These are phyloP conservation scores for Lactarius sanguifluus DNA, from an alignment of 768 basidiomycete species.

Conservation along the genomic window DNA sequence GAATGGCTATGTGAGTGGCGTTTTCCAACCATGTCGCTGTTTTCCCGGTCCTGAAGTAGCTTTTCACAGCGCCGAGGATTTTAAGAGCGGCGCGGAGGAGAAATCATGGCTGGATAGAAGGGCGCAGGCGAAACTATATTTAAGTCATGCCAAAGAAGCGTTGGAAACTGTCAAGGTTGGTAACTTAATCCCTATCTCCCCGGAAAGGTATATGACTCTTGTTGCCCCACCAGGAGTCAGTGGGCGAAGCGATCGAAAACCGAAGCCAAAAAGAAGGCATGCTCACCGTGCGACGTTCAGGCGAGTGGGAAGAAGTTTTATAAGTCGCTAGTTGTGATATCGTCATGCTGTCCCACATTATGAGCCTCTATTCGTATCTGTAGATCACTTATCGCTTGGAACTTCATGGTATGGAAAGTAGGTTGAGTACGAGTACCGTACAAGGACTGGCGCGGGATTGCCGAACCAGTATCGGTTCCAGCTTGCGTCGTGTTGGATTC, in stretches of 20 bases:
- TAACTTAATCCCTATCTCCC: not conserved
- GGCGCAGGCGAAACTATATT: conserved; percentile 9
- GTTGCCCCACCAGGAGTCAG: not conserved
- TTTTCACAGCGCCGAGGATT: conserved; percentile 6
- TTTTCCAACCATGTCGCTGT: not conserved
- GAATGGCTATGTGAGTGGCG: not conserved
- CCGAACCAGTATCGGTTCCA: too few relatives aligned
- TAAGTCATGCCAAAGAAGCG: conserved; percentile 2
- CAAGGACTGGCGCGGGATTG: too few relatives aligned
- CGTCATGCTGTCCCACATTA: not conserved
- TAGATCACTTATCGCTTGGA: not conserved
- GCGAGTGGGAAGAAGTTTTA: not conserved
- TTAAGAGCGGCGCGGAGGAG: not conserved
- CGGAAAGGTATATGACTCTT: not conserved
- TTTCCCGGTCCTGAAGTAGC: not conserved
- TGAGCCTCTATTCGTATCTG: not conserved
- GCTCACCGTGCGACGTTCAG: not conserved
- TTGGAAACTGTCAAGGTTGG: conserved; percentile 14
- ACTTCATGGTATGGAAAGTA: too few relatives aligned
- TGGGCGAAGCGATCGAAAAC: not conserved
- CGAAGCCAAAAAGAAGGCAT: not conserved
- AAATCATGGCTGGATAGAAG: not conserved
- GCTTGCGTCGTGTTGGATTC: too few relatives aligned
- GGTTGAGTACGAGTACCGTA: too few relatives aligned
- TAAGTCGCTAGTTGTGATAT: not conserved